These are phyloP conservation scores for Sclerotinia nivalis DNA, from an alignment of 2,329 filamentous ascomycete species.

Conservation along the genomic window DNA sequence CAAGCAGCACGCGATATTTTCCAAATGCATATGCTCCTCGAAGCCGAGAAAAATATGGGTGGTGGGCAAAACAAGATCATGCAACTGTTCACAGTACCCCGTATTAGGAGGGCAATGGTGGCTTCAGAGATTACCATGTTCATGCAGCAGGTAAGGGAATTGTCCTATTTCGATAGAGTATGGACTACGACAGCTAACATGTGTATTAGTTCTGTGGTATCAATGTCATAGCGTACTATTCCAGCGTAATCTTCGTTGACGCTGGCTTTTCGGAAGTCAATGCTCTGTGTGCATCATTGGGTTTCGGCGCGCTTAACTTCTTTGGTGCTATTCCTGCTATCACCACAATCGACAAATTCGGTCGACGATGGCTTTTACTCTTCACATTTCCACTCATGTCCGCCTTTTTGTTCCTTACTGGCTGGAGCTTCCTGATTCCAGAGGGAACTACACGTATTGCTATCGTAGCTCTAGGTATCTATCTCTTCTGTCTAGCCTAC, in stretches of 20 bases:
- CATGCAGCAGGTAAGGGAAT: conserved; percentile 48
- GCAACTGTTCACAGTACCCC: conserved; percentile 60
- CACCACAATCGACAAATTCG: conserved; percentile 68
- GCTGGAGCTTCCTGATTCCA: conserved; percentile 55
- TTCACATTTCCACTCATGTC: conserved; percentile 66
- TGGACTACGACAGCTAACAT: not conserved
- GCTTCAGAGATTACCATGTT: conserved; percentile 67
- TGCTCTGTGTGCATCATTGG: conserved; percentile 61
- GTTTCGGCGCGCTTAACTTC: conserved; percentile 66
- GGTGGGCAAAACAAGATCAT: conserved; percentile 52
- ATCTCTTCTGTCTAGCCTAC: conserved; percentile 64
- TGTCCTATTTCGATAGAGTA: not conserved
- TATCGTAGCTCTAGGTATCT: conserved; percentile 57
- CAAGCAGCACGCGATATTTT: conserved; percentile 58
- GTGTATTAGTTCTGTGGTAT: conserved; percentile 48
- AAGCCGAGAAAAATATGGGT: conserved; percentile 56
- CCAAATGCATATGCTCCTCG: conserved; percentile 58
- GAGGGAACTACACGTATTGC: conserved; percentile 36
- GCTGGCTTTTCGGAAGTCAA: conserved; percentile 52
- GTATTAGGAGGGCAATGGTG: conserved; percentile 48
- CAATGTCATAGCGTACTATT: conserved; percentile 62
- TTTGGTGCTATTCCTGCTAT: conserved; percentile 63
- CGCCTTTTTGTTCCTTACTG: conserved; percentile 52
- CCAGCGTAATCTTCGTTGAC: conserved; percentile 59
- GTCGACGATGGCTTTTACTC: conserved; percentile 62